Conservation (phyloP, 352 stramenopile genomes). For the Peronospora belbahrii region DNA sequence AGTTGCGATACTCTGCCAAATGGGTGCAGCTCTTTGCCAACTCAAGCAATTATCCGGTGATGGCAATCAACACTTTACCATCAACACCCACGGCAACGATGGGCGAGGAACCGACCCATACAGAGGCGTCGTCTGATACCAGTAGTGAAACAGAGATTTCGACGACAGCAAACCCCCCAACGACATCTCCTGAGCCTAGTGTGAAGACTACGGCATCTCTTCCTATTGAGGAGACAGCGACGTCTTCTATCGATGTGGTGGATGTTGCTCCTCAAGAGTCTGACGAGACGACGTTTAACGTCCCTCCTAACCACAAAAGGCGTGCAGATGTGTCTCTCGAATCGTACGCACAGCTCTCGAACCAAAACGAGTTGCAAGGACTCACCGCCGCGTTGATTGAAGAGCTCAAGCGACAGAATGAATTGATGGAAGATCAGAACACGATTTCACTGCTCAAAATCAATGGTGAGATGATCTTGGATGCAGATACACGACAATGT, state of each 20-base stretch:
- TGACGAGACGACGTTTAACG: constrained; percentile 1
- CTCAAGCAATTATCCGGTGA: constrained; percentile 19
- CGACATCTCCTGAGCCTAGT: background rate
- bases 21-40: constrained; percentile 61
- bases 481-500: constrained; percentile 42
- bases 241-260: constrained; percentile 5
- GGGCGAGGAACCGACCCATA: background rate
- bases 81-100: constrained; percentile 1
- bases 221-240: background rate
- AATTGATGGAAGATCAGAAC: constrained; percentile 71
- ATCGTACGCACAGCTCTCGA: background rate
- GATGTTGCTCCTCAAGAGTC: constrained; percentile 6
- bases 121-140: background rate
- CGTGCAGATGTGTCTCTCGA: constrained; percentile 16
- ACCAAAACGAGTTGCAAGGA: constrained; percentile 19
- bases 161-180: background rate
- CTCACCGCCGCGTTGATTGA: constrained; percentile 34
- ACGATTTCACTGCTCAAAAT: constrained; percentile 54
- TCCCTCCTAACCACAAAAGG: constrained; percentile 8
- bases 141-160: constrained; percentile 12
- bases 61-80: constrained; percentile 3
- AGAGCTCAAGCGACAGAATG: constrained; percentile 51
- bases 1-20: constrained; percentile 54
- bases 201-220: background rate
- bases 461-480: constrained; percentile 39